A percentile compares a stretch with the other conserved stretches of the same genome.
phyloP scores from a whole-genome alignment of 164 flowering plant genomes.

The Paratinospora sagittata region DNA sequence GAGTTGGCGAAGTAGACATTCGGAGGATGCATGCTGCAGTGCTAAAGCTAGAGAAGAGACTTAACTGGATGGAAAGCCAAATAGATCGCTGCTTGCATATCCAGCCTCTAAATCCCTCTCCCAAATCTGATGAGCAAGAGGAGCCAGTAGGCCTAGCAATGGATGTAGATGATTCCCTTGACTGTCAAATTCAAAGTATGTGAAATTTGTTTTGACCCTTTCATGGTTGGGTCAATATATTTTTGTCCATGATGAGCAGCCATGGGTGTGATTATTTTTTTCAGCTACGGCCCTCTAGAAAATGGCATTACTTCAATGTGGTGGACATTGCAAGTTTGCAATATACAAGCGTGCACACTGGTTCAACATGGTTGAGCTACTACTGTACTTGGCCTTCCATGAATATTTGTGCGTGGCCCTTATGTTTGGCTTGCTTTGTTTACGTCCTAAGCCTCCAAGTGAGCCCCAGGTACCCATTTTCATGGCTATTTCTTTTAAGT shows the following conservation, averaged over 20 bases:
- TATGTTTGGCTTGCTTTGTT: background rate
- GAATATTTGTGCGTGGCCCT: background rate
- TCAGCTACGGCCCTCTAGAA: background rate
- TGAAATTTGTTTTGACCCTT: too few relatives aligned
- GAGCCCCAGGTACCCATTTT: background rate
- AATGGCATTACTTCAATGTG: background rate
- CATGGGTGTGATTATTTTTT: background rate
- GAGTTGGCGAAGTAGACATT: constrained; percentile 52
- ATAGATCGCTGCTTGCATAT: constrained; percentile 39
- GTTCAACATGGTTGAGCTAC: background rate
- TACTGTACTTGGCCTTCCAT: background rate
- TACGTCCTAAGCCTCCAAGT: background rate
- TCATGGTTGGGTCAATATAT: too few relatives aligned
- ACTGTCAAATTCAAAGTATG: background rate
- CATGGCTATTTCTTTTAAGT: background rate
- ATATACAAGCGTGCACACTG: background rate
- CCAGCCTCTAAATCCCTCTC: constrained; percentile 4
- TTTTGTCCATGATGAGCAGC: background rate
- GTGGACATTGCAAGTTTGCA: background rate
- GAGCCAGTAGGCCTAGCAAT: constrained; percentile 7
- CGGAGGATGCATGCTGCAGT: constrained; percentile 63
- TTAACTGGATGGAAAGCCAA: constrained; percentile 55
- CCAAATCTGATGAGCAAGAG: constrained; percentile 20
- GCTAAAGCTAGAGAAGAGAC: constrained; percentile 54
- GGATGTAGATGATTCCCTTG: constrained; percentile 16